Evolutionary conservation across 2,329 filamentous ascomycete genomes (phyloP).

Genomic region (Phymatotrichopsis omnivora): DNA sequence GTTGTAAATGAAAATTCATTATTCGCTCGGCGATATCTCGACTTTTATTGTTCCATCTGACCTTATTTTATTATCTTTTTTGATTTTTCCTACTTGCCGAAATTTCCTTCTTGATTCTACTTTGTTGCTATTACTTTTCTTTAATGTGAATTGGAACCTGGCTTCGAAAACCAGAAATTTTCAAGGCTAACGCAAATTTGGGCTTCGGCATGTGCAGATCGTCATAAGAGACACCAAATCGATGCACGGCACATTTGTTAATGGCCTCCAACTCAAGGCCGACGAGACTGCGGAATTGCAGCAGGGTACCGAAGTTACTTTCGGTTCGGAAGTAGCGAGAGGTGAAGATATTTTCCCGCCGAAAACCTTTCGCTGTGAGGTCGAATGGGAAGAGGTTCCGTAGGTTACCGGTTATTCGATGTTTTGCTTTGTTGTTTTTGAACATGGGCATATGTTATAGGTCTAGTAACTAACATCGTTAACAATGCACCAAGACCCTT

Average conservation of each 20-base stretch:
- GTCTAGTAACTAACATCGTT: neutral
- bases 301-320: slow-evolving; percentile 37
- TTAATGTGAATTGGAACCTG: too few relatives aligned
- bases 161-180: too few relatives aligned
- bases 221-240: slow-evolving; percentile 47
- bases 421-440: neutral
- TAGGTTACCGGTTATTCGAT: slow-evolving; percentile 10
- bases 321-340: slow-evolving; percentile 44
- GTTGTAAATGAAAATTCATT: too few relatives aligned
- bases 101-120: too few relatives aligned
- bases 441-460: neutral
- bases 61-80: neutral
- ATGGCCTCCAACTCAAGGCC: slow-evolving; percentile 38
- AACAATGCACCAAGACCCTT: slow-evolving; percentile 7
- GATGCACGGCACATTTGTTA: slow-evolving; percentile 53
- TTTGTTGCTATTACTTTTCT: too few relatives aligned
- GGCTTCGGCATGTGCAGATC: slow-evolving; percentile 34
- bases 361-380: slow-evolving; percentile 30
- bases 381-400: slow-evolving; percentile 27
- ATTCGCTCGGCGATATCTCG: too few relatives aligned
- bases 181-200: slow-evolving; percentile 9
- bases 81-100: neutral
- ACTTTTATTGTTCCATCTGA: too few relatives aligned
- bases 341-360: slow-evolving; percentile 34
- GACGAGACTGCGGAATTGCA: slow-evolving; percentile 32